Evolutionary conservation across 108 stramenopile species (phyloP), one percentile per base, ranked within the genome.

Genomic region (Cyclotella baltica): DNA sequence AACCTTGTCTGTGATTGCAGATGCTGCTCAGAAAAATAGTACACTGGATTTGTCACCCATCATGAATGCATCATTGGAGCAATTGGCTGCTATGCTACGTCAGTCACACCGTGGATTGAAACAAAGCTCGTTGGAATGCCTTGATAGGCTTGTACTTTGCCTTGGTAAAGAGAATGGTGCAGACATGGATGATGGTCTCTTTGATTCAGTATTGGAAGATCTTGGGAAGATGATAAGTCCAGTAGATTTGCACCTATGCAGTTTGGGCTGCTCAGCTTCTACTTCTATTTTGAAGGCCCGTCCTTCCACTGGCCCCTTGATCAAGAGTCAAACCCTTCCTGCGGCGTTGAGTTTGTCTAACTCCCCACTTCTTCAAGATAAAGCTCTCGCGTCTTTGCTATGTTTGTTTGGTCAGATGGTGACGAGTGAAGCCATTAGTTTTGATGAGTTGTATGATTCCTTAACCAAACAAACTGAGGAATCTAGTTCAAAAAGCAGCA

Each of bases 181-280:
- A 40, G 56, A 56, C 25, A 66, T 70, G 47, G 73, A 81, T 34
- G 72, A 83, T 22, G 64, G 70, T 25, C 72, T 96, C 48, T 93
- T 86, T 72, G 89, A 89, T 36, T 80, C 79, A 25, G 82, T 97
- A 15, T 76, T 98, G 35, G 75, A 76, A 57, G 96, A 97, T 47
- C 73, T 96, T 27, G 85, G 96, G 11, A 52, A 73, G 57, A 76
- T 98, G 34, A 83, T 98, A 40, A 72, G 87, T 19, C 97, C 97
- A 73, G 78, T 85, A n/a, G 98, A 99, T 79, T 83, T 98, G 22
- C 97, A 98, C 75, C 72, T 98, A 48, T 92, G 93, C 50, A 94
- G 97, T 62, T 85, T 98, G 64, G 85, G 86, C 43, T 74, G 91
- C 76, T 88, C 85, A 63, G 88, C 78, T 35, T 81, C 83, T 29